phyloP scores from a whole-genome alignment of 2,329 filamentous ascomycete genomes.

The Xenoacremonium recifei region DNA sequence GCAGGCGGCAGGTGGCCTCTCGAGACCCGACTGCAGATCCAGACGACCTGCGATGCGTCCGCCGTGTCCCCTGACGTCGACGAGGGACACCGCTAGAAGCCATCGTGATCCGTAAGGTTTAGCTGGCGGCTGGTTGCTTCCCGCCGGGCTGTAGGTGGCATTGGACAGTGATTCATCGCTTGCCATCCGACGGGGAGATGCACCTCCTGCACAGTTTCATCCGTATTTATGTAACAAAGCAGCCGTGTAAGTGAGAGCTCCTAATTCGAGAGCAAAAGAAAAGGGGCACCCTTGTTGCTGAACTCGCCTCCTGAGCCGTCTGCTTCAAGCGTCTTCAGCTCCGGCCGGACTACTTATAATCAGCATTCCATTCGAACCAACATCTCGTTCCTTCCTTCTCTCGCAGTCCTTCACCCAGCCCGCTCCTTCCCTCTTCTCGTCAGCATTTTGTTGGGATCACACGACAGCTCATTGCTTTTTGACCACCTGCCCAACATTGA shows the following conservation, averaged over 20 bases:
- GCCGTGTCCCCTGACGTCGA: no score
- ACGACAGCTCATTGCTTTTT: no score
- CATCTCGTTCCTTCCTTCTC: conserved; percentile 1
- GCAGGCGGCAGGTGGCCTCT: no score
- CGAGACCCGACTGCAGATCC: no score
- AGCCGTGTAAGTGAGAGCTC: conserved; percentile 7
- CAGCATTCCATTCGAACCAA: neutral
- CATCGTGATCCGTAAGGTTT: no score
- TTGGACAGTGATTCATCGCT: conserved; percentile 4
- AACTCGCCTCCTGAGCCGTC: conserved; percentile 7
- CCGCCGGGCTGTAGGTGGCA: neutral
- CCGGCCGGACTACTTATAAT: conserved; percentile 2
- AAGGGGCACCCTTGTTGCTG: conserved; percentile 3
- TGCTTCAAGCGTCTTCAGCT: conserved; percentile 4
- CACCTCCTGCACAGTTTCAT: conserved; percentile 3
- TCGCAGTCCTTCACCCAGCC: conserved; percentile 2
- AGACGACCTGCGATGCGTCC: no score
- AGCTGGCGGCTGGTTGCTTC: neutral
- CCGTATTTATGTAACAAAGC: conserved; percentile 6
- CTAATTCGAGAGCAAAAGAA: conserved; percentile 4
- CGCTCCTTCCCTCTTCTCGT: neutral
- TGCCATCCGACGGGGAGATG: conserved; percentile 7
- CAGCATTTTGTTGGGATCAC: no score
- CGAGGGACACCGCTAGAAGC: no score
- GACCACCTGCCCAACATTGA: no score